Evolutionary conservation across 2,329 filamentous ascomycete species (phyloP), one percentile per base, ranked within the genome.

Genomic region (Helminthosporium solani): DNA sequence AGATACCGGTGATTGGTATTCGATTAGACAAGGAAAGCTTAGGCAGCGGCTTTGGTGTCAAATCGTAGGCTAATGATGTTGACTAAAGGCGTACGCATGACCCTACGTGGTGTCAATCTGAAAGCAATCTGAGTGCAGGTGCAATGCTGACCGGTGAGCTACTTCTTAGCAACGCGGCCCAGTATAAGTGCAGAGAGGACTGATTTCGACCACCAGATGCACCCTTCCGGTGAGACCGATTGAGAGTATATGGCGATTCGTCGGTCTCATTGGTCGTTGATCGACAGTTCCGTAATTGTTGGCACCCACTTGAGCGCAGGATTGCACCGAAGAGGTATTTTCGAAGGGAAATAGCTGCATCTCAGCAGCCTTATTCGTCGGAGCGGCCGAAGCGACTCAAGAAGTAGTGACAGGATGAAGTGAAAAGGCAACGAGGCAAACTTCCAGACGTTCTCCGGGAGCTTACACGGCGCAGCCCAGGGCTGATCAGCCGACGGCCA

Each of bases 61-160:
- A 49, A 19, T 27, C 20, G 33, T 28, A 11, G 38, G 38, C 47
- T 51, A 48, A 51, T 43, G 33, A 16, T 40, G 25, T 49, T 53
- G 52, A 50, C 49, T 50, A 57, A 44, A 36, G 44, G 40, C 33
- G 52, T 46, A 44, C 52, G 46, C 52, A 53, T 60, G 57, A 57
- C 48, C 56, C 27, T 33, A 35, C 19, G 28, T 30, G 34, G 35
- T 42, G 40, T 46, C 42, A 42, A 51, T 33, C 33, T 42, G 34
- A 41, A 30, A 47, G 40, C 25, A 46, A 48, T 45, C 39, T 40
- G 42, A 47, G 33, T 46, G 40, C 44, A 50, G 41, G 46, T 19
- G 43, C 36, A n/a, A 31, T 50, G 50, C 45, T 46, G 52, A 60
- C 58, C 56, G 58, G 58, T 59, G 52, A 61, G 44, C 41, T 36